These are phyloP conservation scores for Eucalyptus melliodora DNA, from an alignment of 345 rosid genomes.

Conservation along the genomic window DNA sequence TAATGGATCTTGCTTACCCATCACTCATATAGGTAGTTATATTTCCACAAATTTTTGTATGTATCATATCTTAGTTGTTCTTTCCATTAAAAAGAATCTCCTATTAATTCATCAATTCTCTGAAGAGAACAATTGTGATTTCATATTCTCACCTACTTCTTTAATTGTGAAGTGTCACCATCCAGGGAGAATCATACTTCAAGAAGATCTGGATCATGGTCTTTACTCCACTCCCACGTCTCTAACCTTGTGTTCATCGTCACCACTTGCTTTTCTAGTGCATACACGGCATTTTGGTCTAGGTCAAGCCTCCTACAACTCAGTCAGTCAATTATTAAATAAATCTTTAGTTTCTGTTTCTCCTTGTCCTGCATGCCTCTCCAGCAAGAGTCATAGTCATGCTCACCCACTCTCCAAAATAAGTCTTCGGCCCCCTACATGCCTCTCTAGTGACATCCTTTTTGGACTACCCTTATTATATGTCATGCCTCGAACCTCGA, in stretches of 20 bases:
- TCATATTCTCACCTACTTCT: neutral
- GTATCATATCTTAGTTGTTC: neutral
- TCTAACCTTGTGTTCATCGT: no score
- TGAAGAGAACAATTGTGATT: neutral
- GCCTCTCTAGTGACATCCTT: no score
- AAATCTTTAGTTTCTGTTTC: neutral
- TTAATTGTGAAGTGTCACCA: neutral
- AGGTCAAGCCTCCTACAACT: neutral
- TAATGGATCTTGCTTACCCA: neutral
- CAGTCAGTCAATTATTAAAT: neutral
- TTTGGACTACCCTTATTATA: no score
- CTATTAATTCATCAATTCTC: no score
- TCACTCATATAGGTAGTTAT: neutral
- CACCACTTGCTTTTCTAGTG: neutral
- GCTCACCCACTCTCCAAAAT: no score
- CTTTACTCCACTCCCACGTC: neutral
- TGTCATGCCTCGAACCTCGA: accelerated
- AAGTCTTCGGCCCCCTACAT: no score
- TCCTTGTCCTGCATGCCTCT: neutral
- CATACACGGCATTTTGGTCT: no score
- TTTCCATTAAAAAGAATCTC: neutral
- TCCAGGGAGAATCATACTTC: neutral
- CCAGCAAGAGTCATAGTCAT: no score
- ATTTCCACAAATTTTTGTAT: neutral
- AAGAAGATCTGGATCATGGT: neutral